These are phyloP conservation scores for Piedraia hortae DNA, from an alignment of 2,329 filamentous ascomycete genomes.

Conservation along the genomic window DNA sequence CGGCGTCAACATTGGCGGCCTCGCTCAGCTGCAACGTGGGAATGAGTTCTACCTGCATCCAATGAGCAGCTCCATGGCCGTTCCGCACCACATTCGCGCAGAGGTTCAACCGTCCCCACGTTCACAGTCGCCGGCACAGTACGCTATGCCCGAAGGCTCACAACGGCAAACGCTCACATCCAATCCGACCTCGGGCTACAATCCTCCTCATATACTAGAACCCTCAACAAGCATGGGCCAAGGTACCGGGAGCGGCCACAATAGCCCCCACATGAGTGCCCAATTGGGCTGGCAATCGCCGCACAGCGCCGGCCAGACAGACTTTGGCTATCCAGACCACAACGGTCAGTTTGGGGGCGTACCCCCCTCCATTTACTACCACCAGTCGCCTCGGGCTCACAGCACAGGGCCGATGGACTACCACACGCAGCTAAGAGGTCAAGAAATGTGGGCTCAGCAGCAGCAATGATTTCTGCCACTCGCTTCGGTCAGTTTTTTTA, in stretches of 20 bases:
- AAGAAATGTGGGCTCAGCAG: slow-evolving; percentile 27
- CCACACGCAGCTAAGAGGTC: slow-evolving; percentile 30
- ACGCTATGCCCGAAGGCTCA: slow-evolving; percentile 26
- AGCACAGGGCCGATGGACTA: slow-evolving; percentile 38
- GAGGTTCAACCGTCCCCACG: slow-evolving; percentile 45
- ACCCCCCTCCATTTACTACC: slow-evolving; percentile 41
- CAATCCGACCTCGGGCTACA: slow-evolving; percentile 44
- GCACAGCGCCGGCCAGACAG: slow-evolving; percentile 41
- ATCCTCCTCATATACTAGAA: slow-evolving; percentile 59
- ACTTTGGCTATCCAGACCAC: slow-evolving; percentile 62
- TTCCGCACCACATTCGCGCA: slow-evolving; percentile 56
- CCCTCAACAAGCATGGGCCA: slow-evolving; percentile 53
- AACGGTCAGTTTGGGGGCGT: slow-evolving; percentile 21
- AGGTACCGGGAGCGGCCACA: slow-evolving; percentile 43
- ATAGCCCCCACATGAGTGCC: slow-evolving; percentile 55
- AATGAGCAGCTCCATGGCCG: slow-evolving; percentile 19
- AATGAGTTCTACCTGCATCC: slow-evolving; percentile 59
- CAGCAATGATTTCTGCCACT: slow-evolving; percentile 10
- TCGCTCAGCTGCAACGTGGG: slow-evolving; percentile 36
- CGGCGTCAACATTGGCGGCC: slow-evolving; percentile 40
- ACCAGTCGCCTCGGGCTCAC: slow-evolving; percentile 39
- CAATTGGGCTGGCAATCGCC: slow-evolving; percentile 59
- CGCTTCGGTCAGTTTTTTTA: too few relatives aligned
- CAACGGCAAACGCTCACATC: slow-evolving; percentile 40
- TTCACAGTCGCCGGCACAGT: slow-evolving; percentile 32